Evolutionary conservation across 768 basidiomycete genomes (phyloP).

Genomic region (Candolleomyces eurysporus): DNA sequence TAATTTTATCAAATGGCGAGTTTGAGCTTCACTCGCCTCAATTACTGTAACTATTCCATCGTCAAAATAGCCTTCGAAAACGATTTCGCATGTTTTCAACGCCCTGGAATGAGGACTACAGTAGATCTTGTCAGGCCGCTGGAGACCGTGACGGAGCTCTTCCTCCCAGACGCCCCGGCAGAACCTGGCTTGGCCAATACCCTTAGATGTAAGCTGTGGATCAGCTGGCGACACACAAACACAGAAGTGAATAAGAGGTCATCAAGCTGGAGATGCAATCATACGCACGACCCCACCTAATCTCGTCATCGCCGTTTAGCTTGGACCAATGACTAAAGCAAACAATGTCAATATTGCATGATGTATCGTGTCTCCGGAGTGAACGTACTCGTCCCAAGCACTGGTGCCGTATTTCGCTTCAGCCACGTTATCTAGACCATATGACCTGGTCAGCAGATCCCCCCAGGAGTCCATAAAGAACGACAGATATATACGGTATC

Average conservation of each 20-base stretch:
- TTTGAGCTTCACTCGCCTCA: conserved; percentile 43
- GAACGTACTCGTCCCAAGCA: conserved; percentile 61
- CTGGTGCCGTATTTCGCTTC: conserved; percentile 54
- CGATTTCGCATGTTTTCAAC: conserved; percentile 51
- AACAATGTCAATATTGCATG: neutral
- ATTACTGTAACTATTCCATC: conserved; percentile 38
- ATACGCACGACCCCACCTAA: conserved; percentile 72
- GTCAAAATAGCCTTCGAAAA: conserved; percentile 41
- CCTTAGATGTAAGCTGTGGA: conserved; percentile 57
- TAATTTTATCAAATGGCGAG: neutral
- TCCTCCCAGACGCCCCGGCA: conserved; percentile 46
- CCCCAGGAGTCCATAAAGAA: neutral
- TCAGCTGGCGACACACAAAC: conserved; percentile 44
- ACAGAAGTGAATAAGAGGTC: neutral
- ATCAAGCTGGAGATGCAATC: neutral
- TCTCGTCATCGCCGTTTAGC: conserved; percentile 59
- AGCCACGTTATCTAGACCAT: conserved; percentile 60
- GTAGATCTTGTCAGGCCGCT: conserved; percentile 55
- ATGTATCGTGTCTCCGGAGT: neutral
- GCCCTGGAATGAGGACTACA: conserved; percentile 66
- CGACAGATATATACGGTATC: conserved; percentile 51
- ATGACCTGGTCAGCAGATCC: neutral
- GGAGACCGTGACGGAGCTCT: conserved; percentile 44
- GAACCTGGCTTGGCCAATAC: conserved; percentile 51
- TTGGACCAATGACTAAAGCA: conserved; percentile 58